Percentiles rank a stretch among this genome's conserved stretches.
These are phyloP conservation scores for Solanum hybrid DNA, from an alignment of 305 asterid genomes.

Conservation along the genomic window DNA sequence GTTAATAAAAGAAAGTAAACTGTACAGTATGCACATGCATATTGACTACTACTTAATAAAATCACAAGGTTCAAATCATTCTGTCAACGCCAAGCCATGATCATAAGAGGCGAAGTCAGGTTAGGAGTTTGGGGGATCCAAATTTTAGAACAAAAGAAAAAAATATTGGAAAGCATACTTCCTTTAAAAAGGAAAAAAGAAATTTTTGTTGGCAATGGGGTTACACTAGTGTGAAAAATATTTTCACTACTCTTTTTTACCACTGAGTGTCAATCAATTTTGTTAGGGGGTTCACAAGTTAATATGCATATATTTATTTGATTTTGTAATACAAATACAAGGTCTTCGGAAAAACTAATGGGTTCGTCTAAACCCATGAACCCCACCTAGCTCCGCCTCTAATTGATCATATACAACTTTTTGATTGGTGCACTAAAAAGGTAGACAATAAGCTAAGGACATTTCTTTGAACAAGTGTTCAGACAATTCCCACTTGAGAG, in stretches of 20 bases:
- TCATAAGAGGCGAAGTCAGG: background rate
- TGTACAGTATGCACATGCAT: background rate
- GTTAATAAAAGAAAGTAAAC: background rate
- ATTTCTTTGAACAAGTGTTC: background rate
- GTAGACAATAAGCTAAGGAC: background rate
- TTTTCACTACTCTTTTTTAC: background rate
- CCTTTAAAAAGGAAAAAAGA: background rate
- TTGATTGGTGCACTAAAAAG: background rate
- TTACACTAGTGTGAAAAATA: background rate
- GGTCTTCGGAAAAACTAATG: too few species aligned
- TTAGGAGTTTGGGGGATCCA: background rate
- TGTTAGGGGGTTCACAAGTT: background rate
- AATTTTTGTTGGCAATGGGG: background rate
- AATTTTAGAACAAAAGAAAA: background rate
- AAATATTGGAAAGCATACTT: background rate
- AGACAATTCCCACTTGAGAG: background rate
- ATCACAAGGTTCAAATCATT: background rate
- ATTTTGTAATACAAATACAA: too few species aligned
- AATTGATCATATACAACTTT: background rate
- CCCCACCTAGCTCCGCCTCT: background rate
- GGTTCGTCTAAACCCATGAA: background rate
- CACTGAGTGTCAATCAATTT: background rate
- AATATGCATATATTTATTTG: too few species aligned
- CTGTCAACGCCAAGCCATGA: background rate
- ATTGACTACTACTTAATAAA: background rate